Base-by-base conservation (phyloP, 345 rosid species). In the Eucalyptus shirleyi region DNA sequence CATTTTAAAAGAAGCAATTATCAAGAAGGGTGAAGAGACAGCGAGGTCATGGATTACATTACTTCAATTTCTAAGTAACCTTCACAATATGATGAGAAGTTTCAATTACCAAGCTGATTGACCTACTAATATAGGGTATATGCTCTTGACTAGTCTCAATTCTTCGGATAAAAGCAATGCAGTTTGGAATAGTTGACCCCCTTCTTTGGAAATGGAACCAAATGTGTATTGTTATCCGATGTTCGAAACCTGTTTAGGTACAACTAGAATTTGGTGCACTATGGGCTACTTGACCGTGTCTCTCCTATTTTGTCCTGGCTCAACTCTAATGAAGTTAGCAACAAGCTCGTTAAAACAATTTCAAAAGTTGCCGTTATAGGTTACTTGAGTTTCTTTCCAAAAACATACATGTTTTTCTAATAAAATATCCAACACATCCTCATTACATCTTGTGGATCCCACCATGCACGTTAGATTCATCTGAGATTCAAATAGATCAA, bases 241-340 rank as follows among this genome's bases (percentile, higher is more conserved):
- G 13, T 21, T 77, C 1, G 3, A 2, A 77, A 77, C 45, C 28
- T 77, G 1, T 77, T 37, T 21, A 11, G 8, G 8, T 21, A 19
- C 15, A 77, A 77, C 24, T 37, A 21, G 45, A 77, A 37, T 37
- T 11, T 12, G 5, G 47, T 37, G 28, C 47, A 37, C 18, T 77
- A 21, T 23, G 15, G 16, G 83, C 28, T 77, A 37, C 47, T 21
- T 77, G 15, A 37, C 15, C 5, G 2, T 21, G 47, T 77, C 28
- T 77, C 28, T 45, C 5, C 9, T 0, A 24, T 77, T 37, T 21
- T 13, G 15, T 11, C 45, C 5, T 0, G 2, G 12, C 8, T 77
- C 83, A 77, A 37, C 83, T 77, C 16, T 77, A 3, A 77, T 12
- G 28, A 40, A 77, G 45, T 77, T 21, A 37, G 83, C 28, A 37